Percentiles rank a stretch among this genome's conserved stretches.
Conservation (phyloP, 1,284 basidiomycete species). For the Sphaerobolus stellatus region DNA sequence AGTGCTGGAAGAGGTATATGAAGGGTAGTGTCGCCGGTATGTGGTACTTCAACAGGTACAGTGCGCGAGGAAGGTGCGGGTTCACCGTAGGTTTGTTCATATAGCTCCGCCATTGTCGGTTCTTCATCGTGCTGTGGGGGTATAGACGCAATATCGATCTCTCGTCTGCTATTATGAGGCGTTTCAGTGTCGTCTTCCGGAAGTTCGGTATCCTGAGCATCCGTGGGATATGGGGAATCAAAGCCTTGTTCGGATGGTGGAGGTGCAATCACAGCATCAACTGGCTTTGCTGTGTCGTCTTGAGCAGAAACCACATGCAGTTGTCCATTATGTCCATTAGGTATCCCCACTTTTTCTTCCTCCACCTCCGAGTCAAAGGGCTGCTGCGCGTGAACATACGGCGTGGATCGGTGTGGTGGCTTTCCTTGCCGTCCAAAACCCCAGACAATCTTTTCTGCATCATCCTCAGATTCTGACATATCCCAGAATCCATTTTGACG, state of each 20-base stretch:
- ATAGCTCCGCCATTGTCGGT: slow-evolving; percentile 10
- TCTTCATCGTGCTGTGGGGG: slow-evolving; percentile 2
- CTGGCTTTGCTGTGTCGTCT: background rate
- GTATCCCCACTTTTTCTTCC: background rate
- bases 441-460: background rate
- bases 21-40: too few relatives aligned
- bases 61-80: background rate
- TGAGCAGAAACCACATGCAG: background rate
- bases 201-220: background rate
- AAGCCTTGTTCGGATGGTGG: background rate
- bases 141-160: slow-evolving; percentile 3
- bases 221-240: background rate
- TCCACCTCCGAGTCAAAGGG: background rate
- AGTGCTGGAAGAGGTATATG: too few relatives aligned
- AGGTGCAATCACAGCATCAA: background rate
- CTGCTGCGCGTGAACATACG: background rate
- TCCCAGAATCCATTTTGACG: background rate
- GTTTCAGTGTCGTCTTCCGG: background rate
- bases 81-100: slow-evolving; percentile 4
- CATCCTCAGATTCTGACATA: background rate
- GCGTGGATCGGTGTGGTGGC: background rate
- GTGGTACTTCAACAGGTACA: background rate
- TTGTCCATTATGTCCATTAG: background rate
- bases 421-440: too few relatives aligned
- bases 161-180: background rate